A percentile compares a stretch with the other conserved stretches of the same genome.
Conservation (phyloP, 140 eudicot genomes). For the Cichorium intybus region DNA sequence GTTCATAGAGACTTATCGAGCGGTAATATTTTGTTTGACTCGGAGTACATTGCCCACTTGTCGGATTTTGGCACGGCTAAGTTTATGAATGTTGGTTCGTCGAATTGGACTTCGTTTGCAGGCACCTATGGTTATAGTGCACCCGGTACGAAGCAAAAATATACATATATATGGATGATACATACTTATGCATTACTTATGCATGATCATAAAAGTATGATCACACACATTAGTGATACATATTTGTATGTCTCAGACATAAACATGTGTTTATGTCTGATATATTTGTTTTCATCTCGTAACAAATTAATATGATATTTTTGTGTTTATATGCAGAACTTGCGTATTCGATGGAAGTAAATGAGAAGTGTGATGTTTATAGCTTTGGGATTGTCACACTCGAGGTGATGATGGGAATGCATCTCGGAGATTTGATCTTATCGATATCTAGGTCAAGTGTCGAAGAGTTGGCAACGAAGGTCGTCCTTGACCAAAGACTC, state of each 20-base stretch:
- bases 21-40: constrained; percentile 39
- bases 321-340: constrained; percentile 10
- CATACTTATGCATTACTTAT: too few species aligned
- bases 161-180: background rate
- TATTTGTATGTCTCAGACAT: too few species aligned
- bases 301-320: background rate
- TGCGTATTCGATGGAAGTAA: constrained; percentile 27
- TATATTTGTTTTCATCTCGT: background rate
- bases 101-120: constrained; percentile 39
- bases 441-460: background rate
- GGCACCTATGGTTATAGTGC: constrained; percentile 48
- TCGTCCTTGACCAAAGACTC: constrained; percentile 20
- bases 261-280: too few species aligned
- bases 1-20: constrained; percentile 45
- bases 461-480: background rate
- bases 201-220: background rate
- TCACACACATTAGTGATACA: too few species aligned
- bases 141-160: constrained; percentile 28
- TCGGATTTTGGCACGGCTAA: constrained; percentile 49
- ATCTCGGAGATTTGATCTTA: constrained; percentile 19
- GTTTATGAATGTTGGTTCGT: constrained; percentile 32
- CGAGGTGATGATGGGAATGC: constrained; percentile 29
- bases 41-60: constrained; percentile 25
- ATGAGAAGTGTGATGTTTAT: constrained; percentile 36
- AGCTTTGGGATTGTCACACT: constrained; percentile 34